These are phyloP conservation scores for Benincasa hispida DNA, from an alignment of 306 rosid species.

Conservation along the genomic window DNA sequence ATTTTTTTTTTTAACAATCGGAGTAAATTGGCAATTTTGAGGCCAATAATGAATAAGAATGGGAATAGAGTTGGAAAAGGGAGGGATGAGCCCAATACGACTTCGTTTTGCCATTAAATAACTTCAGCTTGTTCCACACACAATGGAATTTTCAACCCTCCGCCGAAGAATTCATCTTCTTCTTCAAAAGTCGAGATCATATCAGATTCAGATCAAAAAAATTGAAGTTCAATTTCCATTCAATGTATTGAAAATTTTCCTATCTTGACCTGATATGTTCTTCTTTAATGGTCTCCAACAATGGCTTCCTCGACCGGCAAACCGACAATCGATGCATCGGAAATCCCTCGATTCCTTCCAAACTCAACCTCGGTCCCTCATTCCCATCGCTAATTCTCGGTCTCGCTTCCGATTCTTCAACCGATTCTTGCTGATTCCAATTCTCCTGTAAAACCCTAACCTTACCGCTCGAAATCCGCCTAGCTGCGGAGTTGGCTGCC, in stretches of 20 bases:
- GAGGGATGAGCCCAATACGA: too few species aligned
- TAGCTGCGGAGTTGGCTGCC: constrained; percentile 69
- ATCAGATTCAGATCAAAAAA: neutral
- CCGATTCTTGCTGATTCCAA: neutral
- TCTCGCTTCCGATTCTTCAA: neutral
- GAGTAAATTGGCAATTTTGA: neutral
- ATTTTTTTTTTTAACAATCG: neutral
- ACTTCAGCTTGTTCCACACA: neutral
- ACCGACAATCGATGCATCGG: constrained; percentile 35
- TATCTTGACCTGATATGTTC: constrained; percentile 36
- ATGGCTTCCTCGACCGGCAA: constrained; percentile 70
- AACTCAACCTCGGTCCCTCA: constrained; percentile 34
- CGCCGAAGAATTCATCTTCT: neutral
- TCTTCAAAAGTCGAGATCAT: neutral
- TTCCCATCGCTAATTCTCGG: neutral
- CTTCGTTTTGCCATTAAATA: neutral
- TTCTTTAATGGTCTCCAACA: constrained; percentile 73
- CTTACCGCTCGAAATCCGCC: constrained; percentile 35
- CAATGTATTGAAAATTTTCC: neutral
- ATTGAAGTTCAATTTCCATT: neutral
- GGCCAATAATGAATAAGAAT: neutral
- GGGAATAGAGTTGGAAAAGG: neutral
- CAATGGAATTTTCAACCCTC: neutral
- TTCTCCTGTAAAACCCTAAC: constrained; percentile 34
- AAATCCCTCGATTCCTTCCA: constrained; percentile 47